Conservation (phyloP, 176 grass and related monocot species). For the Dendrocalamus sinicus region DNA sequence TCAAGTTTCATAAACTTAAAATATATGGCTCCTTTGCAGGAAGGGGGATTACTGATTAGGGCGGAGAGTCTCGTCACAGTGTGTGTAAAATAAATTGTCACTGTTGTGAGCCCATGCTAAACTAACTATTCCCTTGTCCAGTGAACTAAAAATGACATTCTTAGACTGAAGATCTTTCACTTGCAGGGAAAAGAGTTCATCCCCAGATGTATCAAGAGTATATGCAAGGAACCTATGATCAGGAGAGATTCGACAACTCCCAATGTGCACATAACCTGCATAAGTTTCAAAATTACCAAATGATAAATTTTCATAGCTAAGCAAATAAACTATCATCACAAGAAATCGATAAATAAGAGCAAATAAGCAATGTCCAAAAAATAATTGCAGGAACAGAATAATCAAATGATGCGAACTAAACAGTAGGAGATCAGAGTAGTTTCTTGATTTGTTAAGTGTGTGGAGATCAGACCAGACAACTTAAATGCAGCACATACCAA, state of each 20-base stretch:
- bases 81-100: slow-evolving; percentile 72
- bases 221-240: slow-evolving; percentile 92
- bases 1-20: slow-evolving; percentile 18
- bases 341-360: slow-evolving; percentile 25
- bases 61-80: slow-evolving; percentile 79
- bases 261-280: slow-evolving; percentile 94
- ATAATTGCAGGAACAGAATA: slow-evolving; percentile 27
- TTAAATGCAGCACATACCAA: slow-evolving; percentile 57
- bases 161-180: slow-evolving; percentile 77
- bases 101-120: slow-evolving; percentile 77
- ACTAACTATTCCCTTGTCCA: slow-evolving; percentile 77
- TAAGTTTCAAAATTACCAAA: slow-evolving; percentile 26
- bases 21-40: slow-evolving; percentile 7
- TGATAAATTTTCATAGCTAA: slow-evolving; percentile 26
- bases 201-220: slow-evolving; percentile 84
- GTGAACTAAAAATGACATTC: slow-evolving; percentile 53
- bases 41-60: slow-evolving; percentile 72
- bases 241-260: slow-evolving; percentile 81
- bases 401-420: slow-evolving; percentile 21
- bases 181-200: slow-evolving; percentile 82
- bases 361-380: slow-evolving; percentile 15
- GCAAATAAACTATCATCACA: slow-evolving; percentile 28
- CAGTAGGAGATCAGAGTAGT: background rate
- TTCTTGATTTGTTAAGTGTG: slow-evolving; percentile 37
- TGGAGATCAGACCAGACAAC: slow-evolving; percentile 1